phyloP scores from a whole-genome alignment of 2,329 filamentous ascomycete species.

The Xylariaceae sp. region DNA sequence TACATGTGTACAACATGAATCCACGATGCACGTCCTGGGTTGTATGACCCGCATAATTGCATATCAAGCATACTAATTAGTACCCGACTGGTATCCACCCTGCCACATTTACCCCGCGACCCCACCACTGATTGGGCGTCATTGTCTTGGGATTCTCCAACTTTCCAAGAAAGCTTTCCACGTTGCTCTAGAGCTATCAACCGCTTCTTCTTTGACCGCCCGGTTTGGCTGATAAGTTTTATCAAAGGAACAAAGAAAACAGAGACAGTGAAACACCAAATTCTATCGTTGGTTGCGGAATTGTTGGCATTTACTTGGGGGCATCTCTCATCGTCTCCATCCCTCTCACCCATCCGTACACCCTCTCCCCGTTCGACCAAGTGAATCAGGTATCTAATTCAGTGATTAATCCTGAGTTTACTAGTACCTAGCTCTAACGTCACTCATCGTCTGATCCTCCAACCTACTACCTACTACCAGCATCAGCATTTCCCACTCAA shows the following conservation, averaged over 20 bases:
- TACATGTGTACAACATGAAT: too few relatives aligned
- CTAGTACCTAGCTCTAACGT: constrained; percentile 5
- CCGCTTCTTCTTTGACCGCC: constrained; percentile 22
- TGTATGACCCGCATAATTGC: not conserved
- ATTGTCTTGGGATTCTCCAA: constrained; percentile 23
- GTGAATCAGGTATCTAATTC: not conserved
- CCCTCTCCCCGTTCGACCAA: not conserved
- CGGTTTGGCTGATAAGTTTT: constrained; percentile 7
- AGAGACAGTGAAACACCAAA: not conserved
- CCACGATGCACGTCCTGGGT: not conserved
- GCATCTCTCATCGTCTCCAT: not conserved
- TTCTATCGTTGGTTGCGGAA: constrained; percentile 1
- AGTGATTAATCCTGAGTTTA: not conserved
- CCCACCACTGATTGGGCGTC: constrained; percentile 32
- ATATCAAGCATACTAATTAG: too few relatives aligned
- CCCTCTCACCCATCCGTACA: too few relatives aligned
- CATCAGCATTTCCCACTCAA: constrained; percentile 8
- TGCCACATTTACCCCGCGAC: constrained; percentile 27
- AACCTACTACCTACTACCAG: constrained; percentile 1
- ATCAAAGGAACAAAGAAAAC: constrained; percentile 7
- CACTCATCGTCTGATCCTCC: constrained; percentile 16
- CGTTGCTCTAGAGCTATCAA: not conserved
- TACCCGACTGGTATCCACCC: too few relatives aligned
- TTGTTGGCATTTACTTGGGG: too few relatives aligned
- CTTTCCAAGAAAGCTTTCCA: constrained; percentile 21